phyloP scores from a whole-genome alignment of 805 yeast species.

The Ogataea dorogensis region DNA sequence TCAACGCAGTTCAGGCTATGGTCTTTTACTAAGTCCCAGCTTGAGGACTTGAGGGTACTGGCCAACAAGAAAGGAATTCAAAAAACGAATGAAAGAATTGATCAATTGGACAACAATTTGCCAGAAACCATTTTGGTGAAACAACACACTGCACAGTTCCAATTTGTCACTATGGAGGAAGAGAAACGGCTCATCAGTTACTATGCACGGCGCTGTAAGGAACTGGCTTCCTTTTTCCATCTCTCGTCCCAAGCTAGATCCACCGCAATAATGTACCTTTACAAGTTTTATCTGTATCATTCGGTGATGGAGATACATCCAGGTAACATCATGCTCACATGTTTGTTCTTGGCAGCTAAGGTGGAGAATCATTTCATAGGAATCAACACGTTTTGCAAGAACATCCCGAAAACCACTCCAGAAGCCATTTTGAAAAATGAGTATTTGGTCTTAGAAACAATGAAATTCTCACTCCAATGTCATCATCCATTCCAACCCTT shows the following conservation, averaged over 20 bases:
- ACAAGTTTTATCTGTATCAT: slow-evolving; percentile 74
- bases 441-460: slow-evolving; percentile 67
- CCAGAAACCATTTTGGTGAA: slow-evolving; percentile 22
- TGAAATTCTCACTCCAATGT: slow-evolving; percentile 75
- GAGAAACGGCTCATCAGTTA: slow-evolving; percentile 66
- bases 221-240: slow-evolving; percentile 67
- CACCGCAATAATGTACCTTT: slow-evolving; percentile 80
- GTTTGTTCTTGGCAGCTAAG: slow-evolving; percentile 88
- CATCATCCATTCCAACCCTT: slow-evolving; percentile 89
- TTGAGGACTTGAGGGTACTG: slow-evolving; percentile 46
- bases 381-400: slow-evolving; percentile 71
- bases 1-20: slow-evolving; percentile 82
- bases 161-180: slow-evolving; percentile 62
- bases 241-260: slow-evolving; percentile 88
- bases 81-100: slow-evolving; percentile 33
- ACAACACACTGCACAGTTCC: slow-evolving; percentile 27
- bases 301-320: slow-evolving; percentile 90
- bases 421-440: slow-evolving; percentile 73
- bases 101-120: slow-evolving; percentile 12
- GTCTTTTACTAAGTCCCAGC: slow-evolving; percentile 70
- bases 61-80: slow-evolving; percentile 56
- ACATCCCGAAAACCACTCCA: slow-evolving; percentile 65
- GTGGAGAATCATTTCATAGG: slow-evolving; percentile 89
- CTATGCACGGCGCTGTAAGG: slow-evolving; percentile 69
- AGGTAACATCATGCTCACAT: slow-evolving; percentile 71